These are phyloP conservation scores for Pyrenochaeta sp. DNA, from an alignment of 2,329 filamentous ascomycete genomes.

Conservation along the genomic window DNA sequence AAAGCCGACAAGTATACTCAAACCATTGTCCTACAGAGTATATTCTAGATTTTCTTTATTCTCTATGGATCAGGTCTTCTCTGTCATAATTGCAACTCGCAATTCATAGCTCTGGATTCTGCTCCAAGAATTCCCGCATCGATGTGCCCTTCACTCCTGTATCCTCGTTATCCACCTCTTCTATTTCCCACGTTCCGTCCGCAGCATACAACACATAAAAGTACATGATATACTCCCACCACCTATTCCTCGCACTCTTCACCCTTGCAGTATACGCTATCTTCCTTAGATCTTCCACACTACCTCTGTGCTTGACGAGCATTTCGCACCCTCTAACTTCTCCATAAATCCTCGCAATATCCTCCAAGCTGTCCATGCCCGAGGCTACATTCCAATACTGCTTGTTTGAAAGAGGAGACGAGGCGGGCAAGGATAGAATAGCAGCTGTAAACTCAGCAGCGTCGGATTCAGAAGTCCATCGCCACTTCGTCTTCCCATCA, in stretches of 20 bases:
- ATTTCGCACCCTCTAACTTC: background rate
- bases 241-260: background rate
- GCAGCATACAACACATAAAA: background rate
- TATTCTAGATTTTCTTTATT: too few relatives aligned
- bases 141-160: background rate
- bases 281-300: background rate
- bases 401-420: background rate
- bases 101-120: background rate
- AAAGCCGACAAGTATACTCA: too few relatives aligned
- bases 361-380: background rate
- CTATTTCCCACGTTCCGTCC: constrained; percentile 1
- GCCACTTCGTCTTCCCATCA: background rate
- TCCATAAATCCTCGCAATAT: background rate
- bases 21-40: too few relatives aligned
- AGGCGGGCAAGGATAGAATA: background rate
- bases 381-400: background rate
- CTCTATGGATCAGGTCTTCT: too few relatives aligned
- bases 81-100: background rate
- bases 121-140: background rate
- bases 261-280: background rate
- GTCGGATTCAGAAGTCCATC: background rate
- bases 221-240: constrained; percentile 2
- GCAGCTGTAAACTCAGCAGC: background rate
- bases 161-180: background rate
- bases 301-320: background rate